phyloP scores from a whole-genome alignment of 2,329 filamentous ascomycete genomes.

The Aphanocladium album region DNA sequence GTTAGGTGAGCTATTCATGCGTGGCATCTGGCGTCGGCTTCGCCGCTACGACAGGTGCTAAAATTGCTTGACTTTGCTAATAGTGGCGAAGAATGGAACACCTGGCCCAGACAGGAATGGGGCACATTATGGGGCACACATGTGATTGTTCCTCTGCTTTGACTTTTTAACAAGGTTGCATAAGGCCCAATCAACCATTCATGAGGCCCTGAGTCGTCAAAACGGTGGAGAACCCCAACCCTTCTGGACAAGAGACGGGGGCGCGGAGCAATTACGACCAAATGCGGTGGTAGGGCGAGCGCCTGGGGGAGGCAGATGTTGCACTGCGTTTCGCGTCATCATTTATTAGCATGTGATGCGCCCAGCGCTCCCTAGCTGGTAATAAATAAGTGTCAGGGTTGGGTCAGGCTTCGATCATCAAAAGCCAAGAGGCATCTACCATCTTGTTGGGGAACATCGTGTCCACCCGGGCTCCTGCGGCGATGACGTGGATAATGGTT shows the following conservation, averaged over 20 bases:
- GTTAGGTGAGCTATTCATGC: conserved; percentile 1
- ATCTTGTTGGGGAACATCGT: neutral
- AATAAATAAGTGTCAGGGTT: neutral
- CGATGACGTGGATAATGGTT: neutral
- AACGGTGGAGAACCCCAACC: neutral
- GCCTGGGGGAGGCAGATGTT: neutral
- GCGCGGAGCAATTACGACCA: neutral
- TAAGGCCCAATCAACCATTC: neutral
- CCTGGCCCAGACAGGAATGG: neutral
- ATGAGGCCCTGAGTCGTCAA: neutral
- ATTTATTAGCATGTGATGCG: neutral
- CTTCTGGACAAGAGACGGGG: neutral
- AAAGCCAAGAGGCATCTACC: neutral
- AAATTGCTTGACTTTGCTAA: neutral
- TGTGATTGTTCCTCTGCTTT: conserved; percentile 4
- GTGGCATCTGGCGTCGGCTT: neutral
- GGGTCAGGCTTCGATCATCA: neutral
- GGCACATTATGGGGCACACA: neutral
- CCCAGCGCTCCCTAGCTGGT: neutral
- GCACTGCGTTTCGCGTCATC: neutral
- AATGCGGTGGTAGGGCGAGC: neutral
- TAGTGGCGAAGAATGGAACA: neutral
- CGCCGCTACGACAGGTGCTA: neutral
- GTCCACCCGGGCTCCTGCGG: neutral
- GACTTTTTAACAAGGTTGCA: neutral